Evolutionary conservation across 2,329 filamentous ascomycete genomes (phyloP).

Genomic region (Zopfia rhizophila): DNA sequence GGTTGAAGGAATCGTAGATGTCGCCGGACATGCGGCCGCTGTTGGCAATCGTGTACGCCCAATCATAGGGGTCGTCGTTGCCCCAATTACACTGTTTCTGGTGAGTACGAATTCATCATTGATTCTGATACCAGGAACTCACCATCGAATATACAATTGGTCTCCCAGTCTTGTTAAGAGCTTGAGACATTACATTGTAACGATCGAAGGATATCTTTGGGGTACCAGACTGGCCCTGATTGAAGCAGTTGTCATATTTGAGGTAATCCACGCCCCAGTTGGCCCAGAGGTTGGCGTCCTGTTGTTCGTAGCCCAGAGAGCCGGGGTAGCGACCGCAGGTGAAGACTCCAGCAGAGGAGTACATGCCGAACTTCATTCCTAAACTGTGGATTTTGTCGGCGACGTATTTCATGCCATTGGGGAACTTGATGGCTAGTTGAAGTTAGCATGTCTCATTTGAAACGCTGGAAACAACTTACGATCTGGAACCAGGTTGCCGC

Average conservation of each 20-base stretch:
- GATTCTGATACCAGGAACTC: conserved; percentile 20
- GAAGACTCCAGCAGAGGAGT: conserved; percentile 59
- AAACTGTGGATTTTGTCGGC: conserved; percentile 60
- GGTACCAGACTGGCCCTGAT: conserved; percentile 62
- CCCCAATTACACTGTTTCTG: conserved; percentile 66
- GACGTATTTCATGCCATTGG: conserved; percentile 58
- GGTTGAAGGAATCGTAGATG: conserved; percentile 59
- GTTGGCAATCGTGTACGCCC: conserved; percentile 60
- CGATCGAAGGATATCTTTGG: conserved; percentile 58
- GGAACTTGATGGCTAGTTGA: conserved; percentile 47
- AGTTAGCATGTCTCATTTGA: conserved; percentile 52
- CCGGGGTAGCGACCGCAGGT: conserved; percentile 55
- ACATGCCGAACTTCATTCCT: conserved; percentile 65
- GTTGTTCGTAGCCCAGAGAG: conserved; percentile 61
- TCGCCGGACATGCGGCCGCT: conserved; percentile 60
- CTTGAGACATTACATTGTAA: conserved; percentile 61
- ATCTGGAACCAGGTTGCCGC: conserved; percentile 53
- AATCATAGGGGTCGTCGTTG: conserved; percentile 58
- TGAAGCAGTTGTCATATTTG: conserved; percentile 68
- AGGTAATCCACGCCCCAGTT: conserved; percentile 60
- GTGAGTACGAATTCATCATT: too few species aligned
- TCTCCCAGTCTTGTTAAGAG: conserved; percentile 58
- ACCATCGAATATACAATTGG: conserved; percentile 57
- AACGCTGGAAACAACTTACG: conserved; percentile 34
- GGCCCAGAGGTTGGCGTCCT: conserved; percentile 64